Conservation (phyloP, 1,139 yeast genomes). For the Lodderomyces theae region DNA sequence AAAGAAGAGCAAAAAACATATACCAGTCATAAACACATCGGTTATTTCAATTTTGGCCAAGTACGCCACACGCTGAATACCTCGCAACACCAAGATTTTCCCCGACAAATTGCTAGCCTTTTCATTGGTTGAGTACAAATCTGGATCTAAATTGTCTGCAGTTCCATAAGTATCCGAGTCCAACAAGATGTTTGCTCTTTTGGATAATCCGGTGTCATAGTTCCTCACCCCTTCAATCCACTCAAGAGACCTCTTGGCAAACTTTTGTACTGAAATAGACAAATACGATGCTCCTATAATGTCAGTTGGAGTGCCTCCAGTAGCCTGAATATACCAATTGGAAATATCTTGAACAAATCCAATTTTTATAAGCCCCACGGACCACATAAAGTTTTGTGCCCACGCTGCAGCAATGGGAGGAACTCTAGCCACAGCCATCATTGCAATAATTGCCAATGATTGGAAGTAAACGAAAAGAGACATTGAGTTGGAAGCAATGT, state of each 20-base stretch:
- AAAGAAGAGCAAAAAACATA: slow-evolving; percentile 77
- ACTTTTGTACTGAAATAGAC: slow-evolving; percentile 72
- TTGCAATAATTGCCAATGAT: slow-evolving; percentile 84
- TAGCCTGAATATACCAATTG: slow-evolving; percentile 94
- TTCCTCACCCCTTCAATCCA: slow-evolving; percentile 1
- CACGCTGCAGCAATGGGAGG: slow-evolving; percentile 99
- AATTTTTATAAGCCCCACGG: slow-evolving; percentile 82
- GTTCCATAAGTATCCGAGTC: slow-evolving; percentile 42
- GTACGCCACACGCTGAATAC: slow-evolving; percentile 88
- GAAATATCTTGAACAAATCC: slow-evolving; percentile 84
- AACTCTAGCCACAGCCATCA: slow-evolving; percentile 91
- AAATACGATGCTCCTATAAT: slow-evolving; percentile 53
- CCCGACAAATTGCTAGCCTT: slow-evolving; percentile 51
- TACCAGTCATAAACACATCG: slow-evolving; percentile 80
- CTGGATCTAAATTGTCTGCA: slow-evolving; percentile 47
- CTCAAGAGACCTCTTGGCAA: slow-evolving; percentile 7
- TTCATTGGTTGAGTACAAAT: slow-evolving; percentile 72
- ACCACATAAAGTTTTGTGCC: slow-evolving; percentile 97
- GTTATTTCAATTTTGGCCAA: slow-evolving; percentile 84
- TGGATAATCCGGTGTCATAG: slow-evolving; percentile 4
- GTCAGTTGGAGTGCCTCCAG: slow-evolving; percentile 86
- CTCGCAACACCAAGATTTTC: slow-evolving; percentile 78
- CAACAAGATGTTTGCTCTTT: slow-evolving; percentile 21
- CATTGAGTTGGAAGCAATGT: slow-evolving; percentile 92
- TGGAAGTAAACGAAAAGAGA: slow-evolving; percentile 93